Percentiles rank a stretch among this genome's conserved stretches.
Evolutionary conservation across 345 rosid genomes (phyloP).

Genomic region (Theobroma cacao): DNA sequence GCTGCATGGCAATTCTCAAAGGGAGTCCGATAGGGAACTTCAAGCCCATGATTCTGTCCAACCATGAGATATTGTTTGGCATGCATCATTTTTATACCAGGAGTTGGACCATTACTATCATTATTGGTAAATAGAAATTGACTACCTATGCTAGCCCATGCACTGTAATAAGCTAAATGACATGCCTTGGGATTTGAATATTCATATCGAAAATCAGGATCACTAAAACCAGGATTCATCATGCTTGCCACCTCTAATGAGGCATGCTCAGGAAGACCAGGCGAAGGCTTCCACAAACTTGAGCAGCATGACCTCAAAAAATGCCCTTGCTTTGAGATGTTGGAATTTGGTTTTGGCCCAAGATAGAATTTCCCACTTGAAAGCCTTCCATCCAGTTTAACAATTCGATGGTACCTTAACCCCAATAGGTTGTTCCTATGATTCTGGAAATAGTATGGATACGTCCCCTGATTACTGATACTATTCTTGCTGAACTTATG

Average conservation of each 20-base stretch:
- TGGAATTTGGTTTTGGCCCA: conserved; percentile 13
- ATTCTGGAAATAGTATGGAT: conserved; percentile 10
- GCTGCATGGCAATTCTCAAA: neutral
- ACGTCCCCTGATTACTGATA: conserved; percentile 1
- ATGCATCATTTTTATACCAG: neutral
- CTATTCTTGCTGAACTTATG: neutral
- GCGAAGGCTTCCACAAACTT: neutral
- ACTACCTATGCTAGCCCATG: neutral
- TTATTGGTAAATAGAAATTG: neutral
- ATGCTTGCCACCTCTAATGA: neutral
- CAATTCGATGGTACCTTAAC: neutral
- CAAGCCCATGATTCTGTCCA: conserved; percentile 3
- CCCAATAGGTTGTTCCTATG: conserved; percentile 10
- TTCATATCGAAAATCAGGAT: neutral
- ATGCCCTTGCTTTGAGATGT: conserved; percentile 20
- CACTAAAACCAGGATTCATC: neutral
- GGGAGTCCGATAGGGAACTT: neutral
- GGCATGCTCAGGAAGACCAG: neutral
- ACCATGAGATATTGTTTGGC: conserved; percentile 21
- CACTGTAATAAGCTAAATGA: conserved; percentile 13
- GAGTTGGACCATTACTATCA: neutral
- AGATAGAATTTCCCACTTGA: conserved; percentile 13
- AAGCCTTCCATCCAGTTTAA: conserved; percentile 18
- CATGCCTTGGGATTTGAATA: conserved; percentile 11
- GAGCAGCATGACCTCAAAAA: conserved; percentile 11